A percentile compares a stretch with the other conserved stretches of the same genome.
These are phyloP conservation scores for Termitomyces sp. DNA, from an alignment of 768 basidiomycete genomes.

Conservation along the genomic window DNA sequence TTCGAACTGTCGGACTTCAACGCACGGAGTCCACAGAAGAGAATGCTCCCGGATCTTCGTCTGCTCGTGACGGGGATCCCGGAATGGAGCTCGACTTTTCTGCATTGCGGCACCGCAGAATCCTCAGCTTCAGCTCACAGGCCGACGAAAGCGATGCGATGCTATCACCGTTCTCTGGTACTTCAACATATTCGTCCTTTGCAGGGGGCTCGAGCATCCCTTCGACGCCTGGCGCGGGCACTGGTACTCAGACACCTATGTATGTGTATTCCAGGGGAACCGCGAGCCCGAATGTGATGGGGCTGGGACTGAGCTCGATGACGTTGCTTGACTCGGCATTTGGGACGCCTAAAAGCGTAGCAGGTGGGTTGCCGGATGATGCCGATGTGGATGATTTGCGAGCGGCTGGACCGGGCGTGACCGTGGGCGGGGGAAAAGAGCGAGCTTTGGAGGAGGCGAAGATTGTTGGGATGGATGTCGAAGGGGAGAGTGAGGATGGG, in stretches of 20 bases:
- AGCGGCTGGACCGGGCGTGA: conserved; percentile 1
- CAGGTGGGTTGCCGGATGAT: conserved; percentile 16
- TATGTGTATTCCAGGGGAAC: conserved; percentile 4
- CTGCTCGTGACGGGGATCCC: neutral
- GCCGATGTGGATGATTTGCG: conserved; percentile 4
- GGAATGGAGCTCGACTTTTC: conserved; percentile 8
- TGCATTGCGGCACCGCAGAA: conserved; percentile 10
- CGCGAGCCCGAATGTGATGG: conserved; percentile 24
- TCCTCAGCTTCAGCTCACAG: conserved; percentile 9
- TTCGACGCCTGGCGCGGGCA: conserved; percentile 24
- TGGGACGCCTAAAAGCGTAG: conserved; percentile 19
- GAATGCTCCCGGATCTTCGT: neutral
- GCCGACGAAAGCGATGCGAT: conserved; percentile 19
- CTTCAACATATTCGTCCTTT: conserved; percentile 22
- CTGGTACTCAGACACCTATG: conserved; percentile 17
- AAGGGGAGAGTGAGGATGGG: conserved; percentile 9
- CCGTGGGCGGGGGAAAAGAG: conserved; percentile 12
- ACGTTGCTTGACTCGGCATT: conserved; percentile 12
- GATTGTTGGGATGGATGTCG: conserved; percentile 20
- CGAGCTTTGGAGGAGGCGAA: conserved; percentile 20
- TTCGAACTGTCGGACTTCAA: neutral
- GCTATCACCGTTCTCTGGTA: conserved; percentile 20
- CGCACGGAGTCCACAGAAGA: conserved; percentile 3
- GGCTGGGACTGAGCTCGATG: conserved; percentile 18
- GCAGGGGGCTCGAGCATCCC: conserved; percentile 27